Percentiles rank a stretch among this genome's conserved stretches.
These are phyloP conservation scores for Kwoniella europaea DNA, from an alignment of 768 basidiomycete genomes.

Conservation along the genomic window DNA sequence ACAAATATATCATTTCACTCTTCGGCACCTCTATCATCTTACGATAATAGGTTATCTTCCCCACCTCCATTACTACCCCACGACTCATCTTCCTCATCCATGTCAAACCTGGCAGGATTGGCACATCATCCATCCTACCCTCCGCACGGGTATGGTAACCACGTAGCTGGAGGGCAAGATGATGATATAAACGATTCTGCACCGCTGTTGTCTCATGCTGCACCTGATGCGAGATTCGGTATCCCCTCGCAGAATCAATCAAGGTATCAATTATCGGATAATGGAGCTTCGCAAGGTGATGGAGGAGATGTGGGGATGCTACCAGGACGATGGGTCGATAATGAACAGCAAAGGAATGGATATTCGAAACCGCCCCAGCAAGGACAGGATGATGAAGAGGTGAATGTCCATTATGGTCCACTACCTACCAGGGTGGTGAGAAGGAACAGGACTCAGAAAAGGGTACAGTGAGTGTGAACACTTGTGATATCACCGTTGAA, in stretches of 20 bases:
- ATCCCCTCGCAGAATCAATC: slow-evolving; percentile 17
- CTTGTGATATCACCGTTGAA: not conserved
- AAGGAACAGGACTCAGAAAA: slow-evolving; percentile 86
- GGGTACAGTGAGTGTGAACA: slow-evolving; percentile 67
- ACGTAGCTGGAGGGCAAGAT: slow-evolving; percentile 21
- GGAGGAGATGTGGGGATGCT: slow-evolving; percentile 33
- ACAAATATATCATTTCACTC: slow-evolving; percentile 15
- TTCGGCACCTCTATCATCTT: slow-evolving; percentile 14
- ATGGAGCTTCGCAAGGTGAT: not conserved
- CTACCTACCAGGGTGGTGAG: slow-evolving; percentile 78
- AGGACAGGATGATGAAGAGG: slow-evolving; percentile 45
- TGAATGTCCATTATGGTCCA: slow-evolving; percentile 76
- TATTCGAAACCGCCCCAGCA: slow-evolving; percentile 7
- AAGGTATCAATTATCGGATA: slow-evolving; percentile 43
- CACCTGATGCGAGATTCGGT: slow-evolving; percentile 37
- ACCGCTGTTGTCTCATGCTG: slow-evolving; percentile 43
- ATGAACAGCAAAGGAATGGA: slow-evolving; percentile 30
- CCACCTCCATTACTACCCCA: slow-evolving; percentile 44
- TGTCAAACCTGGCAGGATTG: not conserved
- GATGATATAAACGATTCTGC: slow-evolving; percentile 52
- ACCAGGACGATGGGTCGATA: slow-evolving; percentile 31
- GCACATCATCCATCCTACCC: slow-evolving; percentile 15
- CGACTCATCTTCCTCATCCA: slow-evolving; percentile 28
- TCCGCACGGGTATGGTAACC: slow-evolving; percentile 20
- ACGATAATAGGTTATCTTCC: slow-evolving; percentile 37